A percentile compares a stretch with the other conserved stretches of the same genome.
Conservation (phyloP, 140 eudicot species). For the Senecio squalidus region DNA sequence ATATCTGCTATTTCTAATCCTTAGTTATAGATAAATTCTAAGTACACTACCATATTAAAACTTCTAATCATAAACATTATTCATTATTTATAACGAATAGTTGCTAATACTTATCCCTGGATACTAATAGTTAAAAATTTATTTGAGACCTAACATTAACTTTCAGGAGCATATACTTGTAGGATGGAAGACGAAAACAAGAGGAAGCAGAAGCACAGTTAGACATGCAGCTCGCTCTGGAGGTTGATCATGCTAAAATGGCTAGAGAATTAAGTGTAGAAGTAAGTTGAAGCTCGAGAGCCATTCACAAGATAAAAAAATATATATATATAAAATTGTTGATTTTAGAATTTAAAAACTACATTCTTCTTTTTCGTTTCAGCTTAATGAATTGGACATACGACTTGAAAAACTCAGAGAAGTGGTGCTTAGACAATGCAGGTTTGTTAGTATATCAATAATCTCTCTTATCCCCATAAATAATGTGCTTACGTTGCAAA, state of each 20-base stretch:
- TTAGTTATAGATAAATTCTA: too few relatives aligned
- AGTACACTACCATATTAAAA: too few relatives aligned
- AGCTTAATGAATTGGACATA: background rate
- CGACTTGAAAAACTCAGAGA: background rate
- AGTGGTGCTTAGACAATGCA: background rate
- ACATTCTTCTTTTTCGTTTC: background rate
- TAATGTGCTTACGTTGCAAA: background rate
- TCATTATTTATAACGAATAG: too few relatives aligned
- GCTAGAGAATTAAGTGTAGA: background rate
- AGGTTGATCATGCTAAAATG: background rate
- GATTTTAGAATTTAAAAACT: too few relatives aligned
- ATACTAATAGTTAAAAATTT: too few relatives aligned
- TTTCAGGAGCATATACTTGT: background rate
- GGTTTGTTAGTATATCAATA: background rate
- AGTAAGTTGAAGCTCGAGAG: background rate
- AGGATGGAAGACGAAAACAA: background rate
- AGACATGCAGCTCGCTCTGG: background rate
- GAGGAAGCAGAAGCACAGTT: background rate
- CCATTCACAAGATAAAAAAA: background rate
- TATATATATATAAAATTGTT: too few relatives aligned
- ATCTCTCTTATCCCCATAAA: background rate
- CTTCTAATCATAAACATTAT: too few relatives aligned
- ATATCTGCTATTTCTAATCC: too few relatives aligned
- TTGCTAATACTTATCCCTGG: too few relatives aligned
- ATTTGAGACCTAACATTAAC: background rate